Evolutionary conservation across 1,139 yeast species (phyloP).

Genomic region (Geotrichum phurueaensis): DNA sequence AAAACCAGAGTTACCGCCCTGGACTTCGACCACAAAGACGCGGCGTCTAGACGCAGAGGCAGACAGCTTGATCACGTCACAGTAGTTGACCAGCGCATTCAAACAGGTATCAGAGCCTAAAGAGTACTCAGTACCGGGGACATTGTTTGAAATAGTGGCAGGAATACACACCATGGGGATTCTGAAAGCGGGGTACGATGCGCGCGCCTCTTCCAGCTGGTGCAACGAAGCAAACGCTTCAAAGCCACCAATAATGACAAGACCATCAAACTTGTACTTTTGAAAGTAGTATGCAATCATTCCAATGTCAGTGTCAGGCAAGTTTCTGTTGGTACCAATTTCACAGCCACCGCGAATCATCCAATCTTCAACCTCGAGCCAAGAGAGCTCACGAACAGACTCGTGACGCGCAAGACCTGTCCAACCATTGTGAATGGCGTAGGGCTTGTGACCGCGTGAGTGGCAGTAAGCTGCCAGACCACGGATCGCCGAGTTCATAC

Average conservation of each 20-base stretch:
- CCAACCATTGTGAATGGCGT: conserved; percentile 87
- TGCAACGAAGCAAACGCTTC: conserved; percentile 84
- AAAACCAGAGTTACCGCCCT: conserved; percentile 94
- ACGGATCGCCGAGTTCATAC: conserved; percentile 86
- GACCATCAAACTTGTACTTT: conserved; percentile 76
- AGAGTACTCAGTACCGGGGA: conserved; percentile 95
- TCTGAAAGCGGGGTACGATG: conserved; percentile 77
- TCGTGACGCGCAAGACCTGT: conserved; percentile 83
- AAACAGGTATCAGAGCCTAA: conserved; percentile 92
- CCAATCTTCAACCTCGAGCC: conserved; percentile 91
- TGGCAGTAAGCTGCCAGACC: conserved; percentile 89
- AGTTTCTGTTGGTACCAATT: conserved; percentile 84
- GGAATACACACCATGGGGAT: conserved; percentile 93
- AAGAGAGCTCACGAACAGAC: conserved; percentile 60
- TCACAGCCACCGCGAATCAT: conserved; percentile 90
- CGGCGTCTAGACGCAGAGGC: conserved; percentile 94
- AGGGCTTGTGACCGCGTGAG: conserved; percentile 82
- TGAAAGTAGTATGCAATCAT: conserved; percentile 87
- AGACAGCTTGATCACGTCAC: conserved; percentile 91
- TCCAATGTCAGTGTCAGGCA: conserved; percentile 79
- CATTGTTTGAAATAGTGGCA: conserved; percentile 95
- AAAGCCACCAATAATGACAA: conserved; percentile 89
- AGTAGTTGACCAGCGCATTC: conserved; percentile 81
- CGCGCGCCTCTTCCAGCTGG: conserved; percentile 68
- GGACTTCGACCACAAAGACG: conserved; percentile 93